Conservation (phyloP, 1,284 basidiomycete genomes). For the Microbotryum violaceum region DNA sequence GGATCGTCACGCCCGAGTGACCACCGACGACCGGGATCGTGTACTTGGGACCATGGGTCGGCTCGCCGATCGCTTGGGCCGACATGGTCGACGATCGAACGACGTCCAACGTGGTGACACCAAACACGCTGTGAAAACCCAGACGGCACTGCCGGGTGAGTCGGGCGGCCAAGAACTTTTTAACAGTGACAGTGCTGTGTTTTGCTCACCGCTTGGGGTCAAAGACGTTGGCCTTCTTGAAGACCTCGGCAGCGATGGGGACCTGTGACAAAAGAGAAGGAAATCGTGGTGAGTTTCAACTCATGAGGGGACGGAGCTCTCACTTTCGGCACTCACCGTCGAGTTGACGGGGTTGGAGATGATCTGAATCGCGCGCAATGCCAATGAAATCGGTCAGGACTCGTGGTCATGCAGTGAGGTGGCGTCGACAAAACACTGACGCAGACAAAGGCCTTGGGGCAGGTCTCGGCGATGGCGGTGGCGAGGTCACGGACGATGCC, state of each 20-base stretch:
- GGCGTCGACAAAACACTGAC: neutral
- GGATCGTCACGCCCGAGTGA: constrained; percentile 52
- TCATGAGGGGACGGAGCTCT: no score
- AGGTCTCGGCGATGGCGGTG: constrained; percentile 69
- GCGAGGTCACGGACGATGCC: constrained; percentile 93
- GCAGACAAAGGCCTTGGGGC: constrained; percentile 79
- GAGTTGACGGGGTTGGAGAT: constrained; percentile 53
- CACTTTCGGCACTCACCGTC: constrained; percentile 44
- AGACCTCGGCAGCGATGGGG: constrained; percentile 88
- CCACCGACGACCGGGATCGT: constrained; percentile 89
- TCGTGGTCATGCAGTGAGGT: neutral
- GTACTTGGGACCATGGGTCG: constrained; percentile 57
- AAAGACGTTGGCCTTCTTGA: constrained; percentile 86
- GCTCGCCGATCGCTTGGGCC: constrained; percentile 62
- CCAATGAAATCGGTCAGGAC: neutral
- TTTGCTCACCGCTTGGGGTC: constrained; percentile 68
- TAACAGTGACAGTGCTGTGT: no score
- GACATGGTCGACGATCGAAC: constrained; percentile 95
- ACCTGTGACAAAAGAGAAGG: constrained; percentile 45
- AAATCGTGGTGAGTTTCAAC: no score
- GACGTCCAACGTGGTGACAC: constrained; percentile 96
- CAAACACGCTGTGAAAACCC: constrained; percentile 61
- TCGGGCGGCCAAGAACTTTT: no score
- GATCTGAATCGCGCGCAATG: constrained; percentile 1
- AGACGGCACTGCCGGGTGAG: no score